Conservation (phyloP, 139 green algal genomes). For the Tetradesmus lagerheimii region DNA sequence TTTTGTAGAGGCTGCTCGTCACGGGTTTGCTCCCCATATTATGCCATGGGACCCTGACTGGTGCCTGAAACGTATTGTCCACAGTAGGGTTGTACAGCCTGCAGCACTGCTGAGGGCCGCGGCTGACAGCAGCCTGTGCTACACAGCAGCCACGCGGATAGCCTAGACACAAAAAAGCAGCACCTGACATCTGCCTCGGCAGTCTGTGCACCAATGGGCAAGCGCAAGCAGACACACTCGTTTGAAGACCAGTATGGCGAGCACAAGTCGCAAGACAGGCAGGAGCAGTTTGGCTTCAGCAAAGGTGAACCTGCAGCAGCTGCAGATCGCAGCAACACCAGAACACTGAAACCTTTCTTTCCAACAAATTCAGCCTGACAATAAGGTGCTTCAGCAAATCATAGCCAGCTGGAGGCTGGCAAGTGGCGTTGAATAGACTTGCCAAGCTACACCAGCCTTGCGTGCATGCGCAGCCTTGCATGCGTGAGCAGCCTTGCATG, state of each 20-base stretch:
- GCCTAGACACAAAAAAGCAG: not conserved
- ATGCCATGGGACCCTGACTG: no score
- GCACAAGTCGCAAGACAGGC: constrained; percentile 59
- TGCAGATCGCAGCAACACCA: not conserved
- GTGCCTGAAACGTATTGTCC: no score
- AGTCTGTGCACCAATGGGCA: constrained; percentile 9
- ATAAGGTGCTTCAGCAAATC: no score
- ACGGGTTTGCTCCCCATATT: no score
- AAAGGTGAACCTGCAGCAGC: constrained; percentile 50
- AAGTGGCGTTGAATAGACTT: no score
- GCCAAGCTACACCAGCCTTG: no score
- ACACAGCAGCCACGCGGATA: not conserved
- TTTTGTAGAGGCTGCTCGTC: no score
- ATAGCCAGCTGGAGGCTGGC: no score
- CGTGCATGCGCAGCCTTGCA: no score
- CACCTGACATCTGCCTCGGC: not conserved
- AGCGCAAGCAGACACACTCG: constrained; percentile 40
- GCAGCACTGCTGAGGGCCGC: not conserved
- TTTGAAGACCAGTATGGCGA: constrained; percentile 81
- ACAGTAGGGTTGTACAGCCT: no score
- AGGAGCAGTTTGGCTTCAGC: constrained; percentile 55
- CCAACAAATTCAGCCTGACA: no score
- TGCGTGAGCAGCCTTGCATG: no score
- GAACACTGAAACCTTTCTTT: not conserved
- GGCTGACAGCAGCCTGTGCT: not conserved